Base-by-base conservation (phyloP, 257 asterid species). In the Solanum pinnatisectum region DNA sequence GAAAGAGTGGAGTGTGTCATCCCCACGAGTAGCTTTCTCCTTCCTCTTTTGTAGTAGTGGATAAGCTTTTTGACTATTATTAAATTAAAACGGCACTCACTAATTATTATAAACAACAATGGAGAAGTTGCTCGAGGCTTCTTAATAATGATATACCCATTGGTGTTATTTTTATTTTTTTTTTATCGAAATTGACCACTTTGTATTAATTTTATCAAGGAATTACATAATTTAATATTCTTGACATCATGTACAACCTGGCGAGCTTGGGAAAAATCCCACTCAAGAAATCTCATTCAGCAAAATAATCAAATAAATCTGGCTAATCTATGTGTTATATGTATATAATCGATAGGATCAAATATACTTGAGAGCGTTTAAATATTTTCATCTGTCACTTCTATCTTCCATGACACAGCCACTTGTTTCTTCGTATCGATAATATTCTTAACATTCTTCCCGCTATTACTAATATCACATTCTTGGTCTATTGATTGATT, bases 1-100 rank as follows among this genome's bases (percentile, higher is more conserved):
- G 84, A 42, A 78, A 78, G 63, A 78, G 25, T 78, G 84, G 84
- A 42, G 65, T 25, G 65, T 42, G 65, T 78, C 84, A 42, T 23
- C 65, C 37, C 60, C 84, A 42, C n/a, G 39, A 44, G 23, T 14
- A 42, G 60, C 25, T 25, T 42, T 25, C 65, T 42, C 37, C 63
- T 25, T 25, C 63, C 25, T 42, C 16, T 78, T 78, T 42, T 42
- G 37, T 42, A 14, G 63, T 8, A 5, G 25, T 25, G 84, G 65
- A 78, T 42, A 25, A 78, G 16, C 65, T 78, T 78, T 36, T 42
- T n/a, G 60, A 77, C 36, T n/a, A 77, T 77, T 40, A 39, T 39
- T 77, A 40, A 52, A 52, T 63, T 63, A 23, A 63, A 40, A 14
- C 40, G 23, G 2, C 36, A 77, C 15, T 1, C 56, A 42, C 23